Evolutionary conservation across 75 land plant species (phyloP), one percentile per base, ranked within the genome.

Genomic region (Adiantum capillusveneris): DNA sequence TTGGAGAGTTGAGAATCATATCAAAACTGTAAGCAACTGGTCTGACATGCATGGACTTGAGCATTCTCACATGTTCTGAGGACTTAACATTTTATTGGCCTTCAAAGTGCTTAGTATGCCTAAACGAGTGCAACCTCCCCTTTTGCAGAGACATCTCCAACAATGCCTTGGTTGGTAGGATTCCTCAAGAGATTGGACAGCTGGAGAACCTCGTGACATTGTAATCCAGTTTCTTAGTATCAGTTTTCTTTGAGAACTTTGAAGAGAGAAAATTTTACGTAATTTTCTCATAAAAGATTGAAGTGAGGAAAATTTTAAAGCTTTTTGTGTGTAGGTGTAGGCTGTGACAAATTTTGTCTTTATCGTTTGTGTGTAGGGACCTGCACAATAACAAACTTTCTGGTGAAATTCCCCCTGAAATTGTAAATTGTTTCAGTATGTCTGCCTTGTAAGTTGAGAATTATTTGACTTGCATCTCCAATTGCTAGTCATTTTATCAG

Each of bases 401-500:
- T 48, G 92, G 92, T 13, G 59, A 65, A 31, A 84, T 87, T 26
- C 92, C 92, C 0, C 57, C 51, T 18, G 80, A 81, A 57, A 53
- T 87, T 16, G 52, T 67, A 18, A 81, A 87, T 53, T 83, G 87
- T 57, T 84, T 84, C 55, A 81, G 84, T 62, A 74, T 87, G 19
- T 48, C 70, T 44, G 53, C 58, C 21, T 51, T 82, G 81, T 78
- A 58, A 68, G 76, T 54, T 24, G 24, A 21, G 3, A 0, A 24
- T 30, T 27, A 16, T 53, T 17, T 2, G 21, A 54, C 29, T 52
- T 7, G 31, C 16, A 14, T 37, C 46, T 65, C 52, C 18, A 41
- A 44, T 5, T 29, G 2, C 31, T 65, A 11, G 3, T 31, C 14
- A 41, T 41, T 14, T 9, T 9, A 9, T 9, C 43, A 41, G 14